Conservation (phyloP, 202 grass and related monocot species). For the Eragrostis tef region DNA sequence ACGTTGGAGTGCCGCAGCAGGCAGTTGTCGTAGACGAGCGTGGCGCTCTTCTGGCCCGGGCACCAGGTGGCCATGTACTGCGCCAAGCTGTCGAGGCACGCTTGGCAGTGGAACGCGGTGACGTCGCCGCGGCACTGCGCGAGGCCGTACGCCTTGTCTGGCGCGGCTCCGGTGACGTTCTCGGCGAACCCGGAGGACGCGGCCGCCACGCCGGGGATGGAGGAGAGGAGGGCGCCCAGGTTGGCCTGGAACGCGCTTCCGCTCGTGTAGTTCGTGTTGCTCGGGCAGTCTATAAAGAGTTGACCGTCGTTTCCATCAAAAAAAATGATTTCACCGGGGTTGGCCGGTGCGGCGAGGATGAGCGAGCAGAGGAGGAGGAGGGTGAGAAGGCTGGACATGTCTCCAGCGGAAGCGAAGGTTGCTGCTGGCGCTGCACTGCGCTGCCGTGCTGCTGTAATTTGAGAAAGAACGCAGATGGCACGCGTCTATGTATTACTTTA, state of each 20-base stretch:
- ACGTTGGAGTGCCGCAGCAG: constrained; percentile 43
- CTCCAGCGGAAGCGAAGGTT: too few species aligned
- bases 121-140: constrained; percentile 51
- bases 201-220: constrained; percentile 12
- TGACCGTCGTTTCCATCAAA: too few species aligned
- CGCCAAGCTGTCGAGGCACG: constrained; percentile 41
- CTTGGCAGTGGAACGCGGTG: background rate
- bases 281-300: too few species aligned
- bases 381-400: too few species aligned
- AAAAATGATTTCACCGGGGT: too few species aligned
- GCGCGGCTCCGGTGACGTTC: background rate
- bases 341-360: too few species aligned
- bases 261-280: too few species aligned
- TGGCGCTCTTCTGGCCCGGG: background rate
- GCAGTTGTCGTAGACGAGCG: constrained; percentile 43
- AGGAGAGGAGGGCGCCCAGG: constrained; percentile 36
- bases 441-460: too few species aligned
- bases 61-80: background rate
- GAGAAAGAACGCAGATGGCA: too few species aligned
- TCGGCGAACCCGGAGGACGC: constrained; percentile 21
- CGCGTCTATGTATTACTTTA: too few species aligned
- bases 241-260: constrained; percentile 38
- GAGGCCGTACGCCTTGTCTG: constrained; percentile 44
- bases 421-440: too few species aligned
- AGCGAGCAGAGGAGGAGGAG: too few species aligned